phyloP scores from a whole-genome alignment of 1,284 basidiomycete genomes.

The Rhodotorula glutinis region DNA sequence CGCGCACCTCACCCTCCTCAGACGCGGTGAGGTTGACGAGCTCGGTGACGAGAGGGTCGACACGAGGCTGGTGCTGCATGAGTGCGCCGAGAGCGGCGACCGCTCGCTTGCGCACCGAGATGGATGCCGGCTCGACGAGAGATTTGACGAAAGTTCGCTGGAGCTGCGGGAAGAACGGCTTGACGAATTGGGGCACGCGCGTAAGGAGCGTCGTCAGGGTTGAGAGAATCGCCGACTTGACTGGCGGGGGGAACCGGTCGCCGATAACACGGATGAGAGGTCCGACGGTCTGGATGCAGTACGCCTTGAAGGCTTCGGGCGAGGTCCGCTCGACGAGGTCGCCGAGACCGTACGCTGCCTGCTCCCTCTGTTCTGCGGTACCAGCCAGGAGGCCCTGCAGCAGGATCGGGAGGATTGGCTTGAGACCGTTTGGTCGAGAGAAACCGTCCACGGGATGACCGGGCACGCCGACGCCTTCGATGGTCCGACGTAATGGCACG shows the following conservation, averaged over 20 bases:
- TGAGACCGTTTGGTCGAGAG: slow-evolving; percentile 83
- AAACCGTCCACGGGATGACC: slow-evolving; percentile 81
- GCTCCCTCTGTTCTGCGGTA: slow-evolving; percentile 63
- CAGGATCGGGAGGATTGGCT: slow-evolving; percentile 62
- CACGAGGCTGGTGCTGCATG: slow-evolving; percentile 83
- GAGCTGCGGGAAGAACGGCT: slow-evolving; percentile 97
- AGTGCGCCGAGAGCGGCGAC: slow-evolving; percentile 82
- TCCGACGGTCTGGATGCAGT: slow-evolving; percentile 93
- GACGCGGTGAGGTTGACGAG: slow-evolving; percentile 57
- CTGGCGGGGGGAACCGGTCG: slow-evolving; percentile 70
- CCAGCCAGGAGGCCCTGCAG: slow-evolving; percentile 44
- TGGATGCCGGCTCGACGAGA: slow-evolving; percentile 72
- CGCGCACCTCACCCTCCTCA: slow-evolving; percentile 67
- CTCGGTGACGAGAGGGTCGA: slow-evolving; percentile 68
- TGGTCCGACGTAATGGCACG: slow-evolving; percentile 79
- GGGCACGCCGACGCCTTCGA: slow-evolving; percentile 79
- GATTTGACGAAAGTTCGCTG: slow-evolving; percentile 97
- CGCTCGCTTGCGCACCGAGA: slow-evolving; percentile 75
- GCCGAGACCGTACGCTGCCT: slow-evolving; percentile 90
- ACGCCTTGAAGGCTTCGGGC: slow-evolving; percentile 87
- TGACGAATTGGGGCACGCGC: slow-evolving; percentile 81
- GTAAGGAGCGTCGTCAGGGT: slow-evolving; percentile 78
- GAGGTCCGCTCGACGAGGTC: slow-evolving; percentile 90
- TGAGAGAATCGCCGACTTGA: slow-evolving; percentile 81
- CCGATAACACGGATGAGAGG: slow-evolving; percentile 62